phyloP scores from a whole-genome alignment of 192 early-diverging fungal genomes.

The Umbelopsis vinacea region DNA sequence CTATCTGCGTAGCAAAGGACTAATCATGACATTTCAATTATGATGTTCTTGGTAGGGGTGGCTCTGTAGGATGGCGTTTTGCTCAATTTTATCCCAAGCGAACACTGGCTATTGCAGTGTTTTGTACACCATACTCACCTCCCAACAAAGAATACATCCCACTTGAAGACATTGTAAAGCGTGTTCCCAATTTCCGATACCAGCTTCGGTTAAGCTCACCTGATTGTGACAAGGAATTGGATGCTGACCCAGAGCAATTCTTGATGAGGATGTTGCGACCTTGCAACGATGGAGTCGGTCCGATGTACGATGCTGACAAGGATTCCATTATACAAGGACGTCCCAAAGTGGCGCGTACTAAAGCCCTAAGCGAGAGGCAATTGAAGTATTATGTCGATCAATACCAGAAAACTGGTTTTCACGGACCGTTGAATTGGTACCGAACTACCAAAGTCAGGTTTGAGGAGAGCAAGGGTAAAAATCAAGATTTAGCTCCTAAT shows the following conservation, averaged over 20 bases:
- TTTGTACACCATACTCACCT: constrained; percentile 60
- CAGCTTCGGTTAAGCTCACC: constrained; percentile 47
- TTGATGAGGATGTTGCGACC: constrained; percentile 39
- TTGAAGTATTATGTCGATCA: constrained; percentile 58
- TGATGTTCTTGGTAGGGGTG: constrained; percentile 44
- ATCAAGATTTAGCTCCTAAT: neutral
- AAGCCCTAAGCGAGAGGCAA: constrained; percentile 40
- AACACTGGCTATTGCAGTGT: constrained; percentile 50
- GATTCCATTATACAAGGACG: constrained; percentile 27
- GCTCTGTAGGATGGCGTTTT: constrained; percentile 55
- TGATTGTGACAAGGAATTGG: constrained; percentile 49
- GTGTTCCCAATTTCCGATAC: constrained; percentile 56
- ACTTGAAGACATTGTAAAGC: constrained; percentile 49
- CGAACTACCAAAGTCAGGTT: constrained; percentile 37
- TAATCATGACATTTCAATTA: constrained; percentile 8
- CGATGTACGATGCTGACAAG: constrained; percentile 25
- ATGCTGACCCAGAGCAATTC: constrained; percentile 39
- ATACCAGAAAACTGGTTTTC: constrained; percentile 45
- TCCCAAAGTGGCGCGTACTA: constrained; percentile 5
- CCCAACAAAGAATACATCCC: constrained; percentile 37
- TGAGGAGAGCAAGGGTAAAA: constrained; percentile 38
- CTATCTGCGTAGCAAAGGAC: neutral
- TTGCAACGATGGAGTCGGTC: constrained; percentile 15
- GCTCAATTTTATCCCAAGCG: constrained; percentile 63
- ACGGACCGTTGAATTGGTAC: constrained; percentile 66